Base-by-base conservation (phyloP, 768 basidiomycete genomes). In the Auricularia sp. region DNA sequence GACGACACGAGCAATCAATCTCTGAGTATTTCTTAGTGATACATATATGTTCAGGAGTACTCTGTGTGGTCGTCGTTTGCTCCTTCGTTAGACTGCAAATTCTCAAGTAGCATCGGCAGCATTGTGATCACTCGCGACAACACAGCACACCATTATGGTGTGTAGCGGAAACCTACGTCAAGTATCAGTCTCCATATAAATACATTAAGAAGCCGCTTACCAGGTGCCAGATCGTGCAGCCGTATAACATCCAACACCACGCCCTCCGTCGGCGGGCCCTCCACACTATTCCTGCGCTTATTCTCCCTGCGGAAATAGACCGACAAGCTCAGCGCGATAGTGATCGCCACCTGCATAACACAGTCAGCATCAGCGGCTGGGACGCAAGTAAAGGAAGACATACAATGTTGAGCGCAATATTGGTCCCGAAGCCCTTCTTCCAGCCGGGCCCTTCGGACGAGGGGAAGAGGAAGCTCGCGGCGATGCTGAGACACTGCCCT, bases 291-390 rank as follows among this genome's bases (percentile, higher is more conserved):
- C 12, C 76, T 62, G 0, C 74, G 68, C 33, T 61, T 65, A 70
- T 78, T 78, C 71, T 77, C 76, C 35, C 53, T 63, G 54, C 74
- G 68, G 66, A 73, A 77, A 68, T 73, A 78, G 2, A 68, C 21
- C 2, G 71, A 72, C 72, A 75, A 72, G 29, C 62, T 56, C 35
- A 73, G 61, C 0, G 70, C 71, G 61, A 78, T 64, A 51, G 63
- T 2, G 21, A 76, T 62, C 47, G 75, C 76, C 5, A 59, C 14
- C 47, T 51, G 5, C 14, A 51, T 21, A 21, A 21, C 14, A 1
- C 47, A 4, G 10, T 10, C 21, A 4, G 1, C 18, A 21, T 10
- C 16, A 10, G 14, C 2, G 23, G 7, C 18, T 2, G 14, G 16
- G 6, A 51, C 6, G 23, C 10, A 18, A 18, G 2, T 0, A 51